Percentiles rank a stretch among this genome's conserved stretches.
Conservation (phyloP, 176 grass and related monocot genomes). For the Calamus simplicifolius region DNA sequence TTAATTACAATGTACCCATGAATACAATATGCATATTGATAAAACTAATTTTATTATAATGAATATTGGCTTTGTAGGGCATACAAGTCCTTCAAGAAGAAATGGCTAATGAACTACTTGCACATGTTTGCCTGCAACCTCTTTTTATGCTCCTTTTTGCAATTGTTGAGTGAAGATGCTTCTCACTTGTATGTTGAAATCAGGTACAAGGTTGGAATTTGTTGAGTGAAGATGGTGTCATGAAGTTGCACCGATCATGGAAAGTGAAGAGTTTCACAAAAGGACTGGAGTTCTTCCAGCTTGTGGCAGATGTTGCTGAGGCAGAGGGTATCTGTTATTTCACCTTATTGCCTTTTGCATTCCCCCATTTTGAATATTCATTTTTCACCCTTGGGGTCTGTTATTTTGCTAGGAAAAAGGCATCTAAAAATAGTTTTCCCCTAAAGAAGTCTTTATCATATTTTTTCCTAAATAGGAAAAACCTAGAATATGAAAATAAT, state of each 20-base stretch:
- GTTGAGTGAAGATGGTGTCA: conserved; percentile 36
- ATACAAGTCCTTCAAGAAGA: conserved; percentile 16
- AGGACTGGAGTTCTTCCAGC: conserved; percentile 86
- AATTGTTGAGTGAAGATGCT: conserved; percentile 2
- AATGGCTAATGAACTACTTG: conserved; percentile 56
- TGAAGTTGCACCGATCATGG: conserved; percentile 67
- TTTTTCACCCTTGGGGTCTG: too few relatives aligned
- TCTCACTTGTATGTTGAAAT: conserved; percentile 14
- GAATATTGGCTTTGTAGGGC: too few relatives aligned
- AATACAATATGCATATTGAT: too few relatives aligned
- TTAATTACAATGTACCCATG: too few relatives aligned
- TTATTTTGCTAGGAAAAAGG: too few relatives aligned
- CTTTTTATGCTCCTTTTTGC: not conserved
- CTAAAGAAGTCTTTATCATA: too few relatives aligned
- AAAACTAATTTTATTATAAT: too few relatives aligned
- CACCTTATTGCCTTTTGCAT: not conserved
- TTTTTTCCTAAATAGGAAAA: too few relatives aligned
- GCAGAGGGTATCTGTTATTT: conserved; percentile 43
- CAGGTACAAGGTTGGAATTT: conserved; percentile 66
- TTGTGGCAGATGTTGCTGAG: conserved; percentile 72
- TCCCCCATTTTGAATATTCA: not conserved
- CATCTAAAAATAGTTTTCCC: too few relatives aligned
- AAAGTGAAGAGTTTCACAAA: conserved; percentile 86
- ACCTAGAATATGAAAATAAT: too few relatives aligned
- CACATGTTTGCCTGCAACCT: conserved; percentile 32